Percentiles rank a stretch among this genome's conserved stretches.
Conservation (phyloP, 306 rosid genomes). For the Citrullus mucosospermus region DNA sequence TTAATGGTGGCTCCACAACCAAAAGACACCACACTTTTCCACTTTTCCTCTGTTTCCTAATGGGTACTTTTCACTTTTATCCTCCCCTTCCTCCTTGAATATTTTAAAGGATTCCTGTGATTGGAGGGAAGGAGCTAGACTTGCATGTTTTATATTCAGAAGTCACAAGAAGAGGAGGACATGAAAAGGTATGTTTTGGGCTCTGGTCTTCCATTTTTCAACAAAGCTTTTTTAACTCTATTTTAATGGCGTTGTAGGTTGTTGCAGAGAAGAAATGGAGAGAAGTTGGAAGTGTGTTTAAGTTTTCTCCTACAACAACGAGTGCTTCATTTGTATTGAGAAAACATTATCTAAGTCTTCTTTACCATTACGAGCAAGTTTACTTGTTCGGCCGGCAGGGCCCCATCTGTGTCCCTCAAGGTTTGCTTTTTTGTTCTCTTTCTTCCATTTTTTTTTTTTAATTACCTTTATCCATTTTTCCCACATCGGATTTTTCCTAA, state of each 20-base stretch:
- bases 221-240: neutral
- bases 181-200: slow-evolving; percentile 49
- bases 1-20: neutral
- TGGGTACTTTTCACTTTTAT: neutral
- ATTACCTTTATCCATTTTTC: neutral
- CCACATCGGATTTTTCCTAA: neutral
- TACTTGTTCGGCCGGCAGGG: slow-evolving; percentile 56
- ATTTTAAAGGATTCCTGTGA: slow-evolving; percentile 76
- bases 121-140: slow-evolving; percentile 93
- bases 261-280: slow-evolving; percentile 98
- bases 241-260: slow-evolving; percentile 29
- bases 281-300: slow-evolving; percentile 80
- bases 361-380: slow-evolving; percentile 82
- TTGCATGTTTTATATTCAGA: slow-evolving; percentile 81
- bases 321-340: slow-evolving; percentile 90
- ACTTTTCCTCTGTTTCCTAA: neutral
- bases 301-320: slow-evolving; percentile 75
- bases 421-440: slow-evolving; percentile 10
- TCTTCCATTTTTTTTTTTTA: neutral
- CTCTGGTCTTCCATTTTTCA: neutral
- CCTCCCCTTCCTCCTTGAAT: neutral
- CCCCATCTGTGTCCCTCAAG: slow-evolving; percentile 44
- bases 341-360: slow-evolving; percentile 72
- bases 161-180: slow-evolving; percentile 82
- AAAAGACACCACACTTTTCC: neutral